A percentile compares a stretch with the other conserved stretches of the same genome.
Conservation (phyloP, 805 yeast species). For the Starmerella geochares region DNA sequence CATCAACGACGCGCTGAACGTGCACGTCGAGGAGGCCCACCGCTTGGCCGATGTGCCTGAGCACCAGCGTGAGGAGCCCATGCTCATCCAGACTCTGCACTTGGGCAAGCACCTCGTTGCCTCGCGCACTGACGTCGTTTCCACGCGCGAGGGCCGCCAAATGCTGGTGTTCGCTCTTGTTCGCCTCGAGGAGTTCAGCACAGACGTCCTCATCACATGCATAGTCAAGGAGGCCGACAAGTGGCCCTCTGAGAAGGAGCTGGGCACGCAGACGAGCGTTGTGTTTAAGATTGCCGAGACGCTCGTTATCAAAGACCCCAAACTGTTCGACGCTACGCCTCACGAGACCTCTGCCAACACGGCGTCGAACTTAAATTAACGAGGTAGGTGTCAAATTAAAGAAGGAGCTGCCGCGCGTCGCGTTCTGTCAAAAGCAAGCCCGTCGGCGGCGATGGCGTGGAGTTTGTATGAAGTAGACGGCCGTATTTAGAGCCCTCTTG, state of each 20-base stretch:
- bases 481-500: too few relatives aligned
- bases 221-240: conserved; percentile 3
- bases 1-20: conserved; percentile 19
- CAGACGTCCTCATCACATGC: conserved; percentile 25
- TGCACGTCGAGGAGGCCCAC: conserved; percentile 26
- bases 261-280: conserved; percentile 13
- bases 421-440: too few relatives aligned
- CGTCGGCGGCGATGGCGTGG: too few relatives aligned
- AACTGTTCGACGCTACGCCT: conserved; percentile 12
- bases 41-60: conserved; percentile 16
- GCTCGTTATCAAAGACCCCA: conserved; percentile 20
- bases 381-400: neutral
- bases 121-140: conserved; percentile 20
- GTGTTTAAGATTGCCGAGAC: conserved; percentile 13
- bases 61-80: conserved; percentile 10
- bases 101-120: conserved; percentile 17
- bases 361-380: neutral
- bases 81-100: conserved; percentile 9
- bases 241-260: neutral
- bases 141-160: conserved; percentile 3
- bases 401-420: neutral
- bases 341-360: neutral
- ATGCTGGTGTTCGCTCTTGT: conserved; percentile 21
- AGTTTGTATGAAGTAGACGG: too few relatives aligned
- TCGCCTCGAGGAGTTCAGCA: conserved; percentile 19